Conservation (phyloP, 108 stramenopile genomes). For the Skeletonema costatum region DNA sequence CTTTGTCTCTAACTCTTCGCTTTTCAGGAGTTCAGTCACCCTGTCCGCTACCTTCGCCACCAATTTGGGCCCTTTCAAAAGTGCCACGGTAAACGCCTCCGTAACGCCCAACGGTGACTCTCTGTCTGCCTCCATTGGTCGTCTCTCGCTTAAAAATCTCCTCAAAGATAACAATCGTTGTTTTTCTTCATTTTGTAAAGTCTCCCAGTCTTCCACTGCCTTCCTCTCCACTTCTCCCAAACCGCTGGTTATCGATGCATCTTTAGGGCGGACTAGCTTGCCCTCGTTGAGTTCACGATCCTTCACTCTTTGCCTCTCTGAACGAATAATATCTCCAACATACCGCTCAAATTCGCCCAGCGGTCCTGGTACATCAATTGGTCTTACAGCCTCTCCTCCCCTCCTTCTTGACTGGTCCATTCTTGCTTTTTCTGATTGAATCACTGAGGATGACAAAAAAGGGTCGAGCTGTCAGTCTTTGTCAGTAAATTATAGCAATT, state of each 20-base stretch:
- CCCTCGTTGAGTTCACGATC: conserved; percentile 54
- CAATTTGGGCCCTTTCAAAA: conserved; percentile 67
- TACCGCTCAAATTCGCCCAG: conserved; percentile 76
- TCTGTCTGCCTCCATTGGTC: conserved; percentile 67
- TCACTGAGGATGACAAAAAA: conserved; percentile 19
- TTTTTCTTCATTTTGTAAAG: conserved; percentile 69
- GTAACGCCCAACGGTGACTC: conserved; percentile 61
- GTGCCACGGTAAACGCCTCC: conserved; percentile 72
- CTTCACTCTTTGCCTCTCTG: conserved; percentile 64
- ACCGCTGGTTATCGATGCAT: conserved; percentile 61
- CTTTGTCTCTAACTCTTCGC: conserved; percentile 46
- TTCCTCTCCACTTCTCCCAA: conserved; percentile 73
- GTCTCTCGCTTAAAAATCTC: conserved; percentile 58
- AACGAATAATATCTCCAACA: conserved; percentile 60
- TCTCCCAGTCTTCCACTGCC: conserved; percentile 59
- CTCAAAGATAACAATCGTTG: conserved; percentile 65
- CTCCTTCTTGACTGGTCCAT: conserved; percentile 59
- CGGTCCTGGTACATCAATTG: conserved; percentile 85
- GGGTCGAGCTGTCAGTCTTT: not conserved
- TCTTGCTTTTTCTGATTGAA: conserved; percentile 62
- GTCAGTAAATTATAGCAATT: not conserved
- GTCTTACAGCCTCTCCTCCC: conserved; percentile 67
- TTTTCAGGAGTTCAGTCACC: conserved; percentile 69
- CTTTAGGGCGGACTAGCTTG: conserved; percentile 68
- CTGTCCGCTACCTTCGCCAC: conserved; percentile 57